These are phyloP conservation scores for Cryptosporidium tyzzeri DNA, from an alignment of 169 alveolate species.

Conservation along the genomic window DNA sequence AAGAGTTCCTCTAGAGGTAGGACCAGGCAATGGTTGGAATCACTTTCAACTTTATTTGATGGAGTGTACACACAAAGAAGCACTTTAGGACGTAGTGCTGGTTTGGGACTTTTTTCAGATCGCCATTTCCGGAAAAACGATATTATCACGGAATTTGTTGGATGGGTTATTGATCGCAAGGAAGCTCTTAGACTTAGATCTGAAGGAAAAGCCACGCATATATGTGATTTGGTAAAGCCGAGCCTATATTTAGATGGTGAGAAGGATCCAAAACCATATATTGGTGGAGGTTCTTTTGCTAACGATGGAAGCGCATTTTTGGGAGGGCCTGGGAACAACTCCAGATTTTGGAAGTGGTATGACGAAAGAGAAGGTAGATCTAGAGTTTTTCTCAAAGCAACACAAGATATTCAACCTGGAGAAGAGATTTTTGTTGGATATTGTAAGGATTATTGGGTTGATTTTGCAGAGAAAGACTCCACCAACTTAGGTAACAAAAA, in stretches of 20 bases:
- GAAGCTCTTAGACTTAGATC: constrained; percentile 78
- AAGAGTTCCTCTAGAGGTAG: constrained; percentile 35
- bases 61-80: constrained; percentile 81
- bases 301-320: constrained; percentile 81
- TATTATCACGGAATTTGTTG: constrained; percentile 81
- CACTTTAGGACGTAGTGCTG: constrained; percentile 81
- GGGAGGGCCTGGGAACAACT: constrained; percentile 82
- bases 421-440: constrained; percentile 81
- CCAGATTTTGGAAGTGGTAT: constrained; percentile 80
- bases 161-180: constrained; percentile 81
- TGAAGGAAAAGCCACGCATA: constrained; percentile 80
- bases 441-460: constrained; percentile 80
- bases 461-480: constrained; percentile 61
- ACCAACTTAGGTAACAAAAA: neutral
- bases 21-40: constrained; percentile 72
- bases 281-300: constrained; percentile 82
- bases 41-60: constrained; percentile 76
- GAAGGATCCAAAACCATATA: constrained; percentile 78
- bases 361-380: constrained; percentile 81
- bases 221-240: constrained; percentile 80
- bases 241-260: constrained; percentile 81
- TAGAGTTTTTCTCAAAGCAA: constrained; percentile 80
- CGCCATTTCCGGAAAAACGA: constrained; percentile 76
- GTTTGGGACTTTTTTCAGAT: constrained; percentile 80
- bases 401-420: constrained; percentile 75